Evolutionary conservation across 495 filamentous ascomycete species (phyloP).

Genomic region (Schizothecium vesticola): DNA sequence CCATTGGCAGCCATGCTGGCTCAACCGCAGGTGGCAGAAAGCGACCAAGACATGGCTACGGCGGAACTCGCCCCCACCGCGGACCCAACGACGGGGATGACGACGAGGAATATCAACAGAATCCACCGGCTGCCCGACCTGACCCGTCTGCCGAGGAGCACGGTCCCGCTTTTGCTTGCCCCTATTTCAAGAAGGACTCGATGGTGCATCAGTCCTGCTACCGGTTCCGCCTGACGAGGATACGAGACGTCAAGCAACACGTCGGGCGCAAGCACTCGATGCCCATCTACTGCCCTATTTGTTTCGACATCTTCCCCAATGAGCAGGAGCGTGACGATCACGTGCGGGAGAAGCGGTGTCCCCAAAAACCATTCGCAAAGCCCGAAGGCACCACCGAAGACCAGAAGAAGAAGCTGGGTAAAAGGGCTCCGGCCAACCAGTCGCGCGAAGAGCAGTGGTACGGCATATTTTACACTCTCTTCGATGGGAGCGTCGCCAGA

Average conservation of each 20-base stretch:
- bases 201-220: constrained; percentile 26
- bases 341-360: constrained; percentile 9
- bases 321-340: neutral
- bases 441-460: constrained; percentile 27
- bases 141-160: neutral
- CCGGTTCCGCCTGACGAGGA: constrained; percentile 23
- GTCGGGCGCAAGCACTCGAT: constrained; percentile 27
- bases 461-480: constrained; percentile 26
- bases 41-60: neutral
- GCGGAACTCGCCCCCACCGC: neutral
- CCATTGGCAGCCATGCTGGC: neutral
- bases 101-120: neutral
- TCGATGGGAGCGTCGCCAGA: constrained; percentile 13
- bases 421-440: constrained; percentile 21
- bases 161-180: constrained; percentile 23
- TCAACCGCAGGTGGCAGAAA: neutral
- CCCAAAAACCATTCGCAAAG: constrained; percentile 9
- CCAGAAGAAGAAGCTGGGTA: constrained; percentile 22
- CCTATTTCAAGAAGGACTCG: constrained; percentile 31
- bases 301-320: constrained; percentile 7
- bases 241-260: constrained; percentile 35
- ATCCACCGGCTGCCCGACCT: neutral
- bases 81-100: constrained; percentile 1
- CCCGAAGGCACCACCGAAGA: constrained; percentile 30
- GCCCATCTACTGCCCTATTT: constrained; percentile 29